Base-by-base conservation (phyloP, 345 rosid genomes). In the Nasturtium officinale region DNA sequence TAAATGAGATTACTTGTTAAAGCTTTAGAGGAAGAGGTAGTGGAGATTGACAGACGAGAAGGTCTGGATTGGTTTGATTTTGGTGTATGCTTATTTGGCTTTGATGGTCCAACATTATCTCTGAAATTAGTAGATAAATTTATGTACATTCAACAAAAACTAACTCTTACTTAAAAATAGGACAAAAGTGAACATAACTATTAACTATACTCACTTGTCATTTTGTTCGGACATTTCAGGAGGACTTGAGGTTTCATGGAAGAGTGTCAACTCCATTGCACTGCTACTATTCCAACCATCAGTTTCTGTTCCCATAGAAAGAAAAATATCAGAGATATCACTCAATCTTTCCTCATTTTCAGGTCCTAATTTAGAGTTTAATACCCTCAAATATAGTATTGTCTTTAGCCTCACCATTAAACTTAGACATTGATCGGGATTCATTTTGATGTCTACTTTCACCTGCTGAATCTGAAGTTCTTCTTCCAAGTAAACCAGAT, bases 271-370 rank as follows among this genome's bases (percentile, higher is more conserved):
- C 78, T 87, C 96, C 60, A 86, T 87, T 8, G 81, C 79, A 72
- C 83, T 83, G 29, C 20, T n/a, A 63, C 72, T 32, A 25, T 82
- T 48, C 9, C 88, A 86, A 60, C 84, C 86, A 74, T 91, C 93
- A 28, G 90, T 85, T 78, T 91, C 93, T 8, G 89, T 84, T 63
- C 84, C 92, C 89, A 87, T 86, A 45, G 91, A 85, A 84, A 77
- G n/a, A 71, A 58, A 88, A 26, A 87, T 77, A 74, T 91, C 93
- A 83, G 59, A 54, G 59, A 54, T 28, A 54, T 1, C 35, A 54
- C 88, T 86, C 72, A 90, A 75, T 72, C 85, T 82, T 81, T 87
- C 86, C 35, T 85, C 90, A 30, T 83, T 84, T 43, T 83, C 85
- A 73, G 81, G 78, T 65, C 83, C 88, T 79, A 88, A 68, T n/a